Evolutionary conservation across 2,329 filamentous ascomycete species (phyloP).

Genomic region (Cladosporium sp.): DNA sequence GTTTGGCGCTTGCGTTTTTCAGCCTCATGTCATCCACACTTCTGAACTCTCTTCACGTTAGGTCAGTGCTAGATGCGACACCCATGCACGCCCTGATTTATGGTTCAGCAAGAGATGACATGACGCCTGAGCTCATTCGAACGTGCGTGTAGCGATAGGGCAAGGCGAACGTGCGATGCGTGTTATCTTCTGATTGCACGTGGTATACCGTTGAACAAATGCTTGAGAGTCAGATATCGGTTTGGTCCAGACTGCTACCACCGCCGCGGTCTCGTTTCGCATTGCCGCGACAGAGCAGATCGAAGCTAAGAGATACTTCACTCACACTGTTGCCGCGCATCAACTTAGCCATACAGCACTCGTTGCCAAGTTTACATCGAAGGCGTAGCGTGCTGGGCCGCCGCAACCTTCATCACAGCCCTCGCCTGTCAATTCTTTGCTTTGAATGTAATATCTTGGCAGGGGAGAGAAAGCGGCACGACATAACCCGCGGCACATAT

Average conservation of each 20-base stretch:
- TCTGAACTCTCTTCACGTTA: constrained; percentile 3
- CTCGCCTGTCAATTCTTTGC: neutral
- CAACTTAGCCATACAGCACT: neutral
- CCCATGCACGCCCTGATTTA: neutral
- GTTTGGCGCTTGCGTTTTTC: neutral
- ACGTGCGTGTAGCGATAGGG: neutral
- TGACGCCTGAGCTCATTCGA: neutral
- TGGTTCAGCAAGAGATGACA: neutral
- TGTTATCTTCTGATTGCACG: neutral
- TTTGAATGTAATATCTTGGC: neutral
- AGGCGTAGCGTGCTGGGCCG: neutral
- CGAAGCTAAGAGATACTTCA: neutral
- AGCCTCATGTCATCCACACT: constrained; percentile 4
- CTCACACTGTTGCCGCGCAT: neutral
- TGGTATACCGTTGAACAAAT: neutral
- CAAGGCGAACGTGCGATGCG: neutral
- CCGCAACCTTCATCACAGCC: neutral
- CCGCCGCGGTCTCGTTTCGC: neutral
- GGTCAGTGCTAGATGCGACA: neutral
- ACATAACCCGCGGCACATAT: neutral
- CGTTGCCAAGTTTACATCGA: neutral
- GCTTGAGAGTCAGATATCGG: neutral
- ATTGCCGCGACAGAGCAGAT: neutral
- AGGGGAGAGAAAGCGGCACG: neutral
- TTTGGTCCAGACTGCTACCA: neutral